Conservation (phyloP, 306 rosid genomes). For the Pyrus pyrifolia region DNA sequence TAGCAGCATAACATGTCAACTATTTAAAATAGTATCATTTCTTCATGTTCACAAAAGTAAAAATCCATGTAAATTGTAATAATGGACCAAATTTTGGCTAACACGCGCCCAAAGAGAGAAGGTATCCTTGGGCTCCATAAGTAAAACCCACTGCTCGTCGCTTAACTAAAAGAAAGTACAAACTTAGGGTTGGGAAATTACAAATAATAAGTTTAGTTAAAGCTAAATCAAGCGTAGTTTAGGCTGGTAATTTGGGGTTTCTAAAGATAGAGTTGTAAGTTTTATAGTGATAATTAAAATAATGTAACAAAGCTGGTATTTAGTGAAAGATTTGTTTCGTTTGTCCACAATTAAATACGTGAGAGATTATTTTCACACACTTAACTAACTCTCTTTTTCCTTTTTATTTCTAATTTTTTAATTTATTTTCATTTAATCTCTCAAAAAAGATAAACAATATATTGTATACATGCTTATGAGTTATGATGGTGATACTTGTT, state of each 20-base stretch:
- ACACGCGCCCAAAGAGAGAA: background rate
- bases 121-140: conserved; percentile 17
- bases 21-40: background rate
- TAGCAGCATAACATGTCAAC: background rate
- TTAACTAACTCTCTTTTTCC: background rate
- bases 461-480: background rate
- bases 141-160: conserved; percentile 45
- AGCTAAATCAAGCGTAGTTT: conserved; percentile 40
- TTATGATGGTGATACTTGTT: background rate
- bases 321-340: conserved; percentile 51
- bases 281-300: conserved; percentile 47
- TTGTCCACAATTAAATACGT: conserved; percentile 68
- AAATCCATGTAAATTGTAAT: background rate
- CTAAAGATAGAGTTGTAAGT: conserved; percentile 55
- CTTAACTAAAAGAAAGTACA: conserved; percentile 28
- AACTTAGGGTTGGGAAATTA: conserved; percentile 22
- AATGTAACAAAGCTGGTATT: conserved; percentile 31
- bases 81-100: background rate
- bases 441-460: background rate
- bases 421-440: background rate
- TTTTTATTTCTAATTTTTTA: background rate
- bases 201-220: background rate
- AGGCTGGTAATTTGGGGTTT: conserved; percentile 50
- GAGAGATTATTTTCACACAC: conserved; percentile 47
- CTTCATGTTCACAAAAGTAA: background rate